These are phyloP conservation scores for Pilatotrama ljubarskyi DNA, from an alignment of 768 basidiomycete genomes.

Conservation along the genomic window DNA sequence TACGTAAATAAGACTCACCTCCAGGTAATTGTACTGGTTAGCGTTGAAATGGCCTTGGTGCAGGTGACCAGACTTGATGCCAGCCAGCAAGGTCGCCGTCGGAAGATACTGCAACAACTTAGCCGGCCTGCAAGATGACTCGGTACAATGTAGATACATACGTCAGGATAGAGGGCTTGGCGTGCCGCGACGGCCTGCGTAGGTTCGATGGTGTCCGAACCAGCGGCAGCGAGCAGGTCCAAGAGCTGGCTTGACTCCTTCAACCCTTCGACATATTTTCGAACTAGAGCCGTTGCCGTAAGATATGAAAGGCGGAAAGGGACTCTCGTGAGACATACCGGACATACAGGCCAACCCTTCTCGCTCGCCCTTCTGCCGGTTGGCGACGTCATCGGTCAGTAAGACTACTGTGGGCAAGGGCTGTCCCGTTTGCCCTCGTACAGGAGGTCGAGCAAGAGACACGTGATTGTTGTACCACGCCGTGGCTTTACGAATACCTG, in stretches of 20 bases:
- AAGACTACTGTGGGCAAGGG: constrained; percentile 67
- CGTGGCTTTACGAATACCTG: constrained; percentile 87
- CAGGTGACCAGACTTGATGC: constrained; percentile 80
- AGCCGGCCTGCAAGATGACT: neutral
- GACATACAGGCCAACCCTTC: constrained; percentile 63
- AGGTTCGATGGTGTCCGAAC: constrained; percentile 62
- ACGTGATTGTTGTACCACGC: constrained; percentile 87
- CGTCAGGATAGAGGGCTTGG: constrained; percentile 75
- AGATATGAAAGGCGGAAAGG: neutral
- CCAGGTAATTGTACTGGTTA: constrained; percentile 93
- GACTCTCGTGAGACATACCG: constrained; percentile 41
- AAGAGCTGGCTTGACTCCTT: constrained; percentile 63
- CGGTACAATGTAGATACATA: constrained; percentile 32
- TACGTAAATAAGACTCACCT: constrained; percentile 48
- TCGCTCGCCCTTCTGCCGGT: constrained; percentile 70
- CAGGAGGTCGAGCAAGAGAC: constrained; percentile 47
- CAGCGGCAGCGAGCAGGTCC: constrained; percentile 77
- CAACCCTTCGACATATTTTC: constrained; percentile 79
- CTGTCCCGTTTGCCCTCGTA: constrained; percentile 48
- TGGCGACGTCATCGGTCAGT: constrained; percentile 87
- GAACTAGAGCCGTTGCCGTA: constrained; percentile 44
- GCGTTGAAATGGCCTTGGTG: constrained; percentile 96
- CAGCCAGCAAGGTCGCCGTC: constrained; percentile 67
- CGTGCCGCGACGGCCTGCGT: constrained; percentile 55
- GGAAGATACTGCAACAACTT: constrained; percentile 67